A percentile compares a stretch with the other conserved stretches of the same genome.
These are phyloP conservation scores for Aquilaria malaccensis DNA, from an alignment of 345 rosid species.

Conservation along the genomic window DNA sequence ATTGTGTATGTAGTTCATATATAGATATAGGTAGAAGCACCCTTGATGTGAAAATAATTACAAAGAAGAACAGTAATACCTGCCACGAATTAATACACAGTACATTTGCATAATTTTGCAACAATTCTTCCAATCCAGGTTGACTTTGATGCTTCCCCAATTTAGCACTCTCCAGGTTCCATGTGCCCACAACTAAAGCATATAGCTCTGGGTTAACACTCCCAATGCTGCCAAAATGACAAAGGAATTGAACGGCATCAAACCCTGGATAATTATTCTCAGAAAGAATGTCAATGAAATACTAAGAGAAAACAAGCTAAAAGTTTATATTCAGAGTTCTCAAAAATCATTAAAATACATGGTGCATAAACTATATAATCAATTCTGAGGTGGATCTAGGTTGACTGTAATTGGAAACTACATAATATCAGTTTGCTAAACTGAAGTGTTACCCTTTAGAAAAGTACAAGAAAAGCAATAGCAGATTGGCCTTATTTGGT, in stretches of 20 bases:
- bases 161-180: conserved; percentile 33
- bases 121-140: conserved; percentile 38
- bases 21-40: too few species aligned
- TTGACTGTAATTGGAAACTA: too few species aligned
- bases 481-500: too few species aligned
- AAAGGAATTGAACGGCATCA: conserved; percentile 11
- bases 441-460: too few species aligned
- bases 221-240: conserved; percentile 60
- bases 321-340: not conserved
- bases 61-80: conserved; percentile 33
- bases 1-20: too few species aligned
- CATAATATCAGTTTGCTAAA: too few species aligned
- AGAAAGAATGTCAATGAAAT: conserved; percentile 3
- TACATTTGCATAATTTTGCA: conserved; percentile 53
- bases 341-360: not conserved
- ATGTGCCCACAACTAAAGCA: conserved; percentile 64
- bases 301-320: too few species aligned
- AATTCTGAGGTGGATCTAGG: too few species aligned
- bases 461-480: too few species aligned
- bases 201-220: conserved; percentile 85
- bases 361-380: not conserved
- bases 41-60: too few species aligned
- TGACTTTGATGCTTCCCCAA: conserved; percentile 19
- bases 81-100: conserved; percentile 93
- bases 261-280: not conserved